Conservation (phyloP, 768 basidiomycete genomes). For the Tulasnella sp. region DNA sequence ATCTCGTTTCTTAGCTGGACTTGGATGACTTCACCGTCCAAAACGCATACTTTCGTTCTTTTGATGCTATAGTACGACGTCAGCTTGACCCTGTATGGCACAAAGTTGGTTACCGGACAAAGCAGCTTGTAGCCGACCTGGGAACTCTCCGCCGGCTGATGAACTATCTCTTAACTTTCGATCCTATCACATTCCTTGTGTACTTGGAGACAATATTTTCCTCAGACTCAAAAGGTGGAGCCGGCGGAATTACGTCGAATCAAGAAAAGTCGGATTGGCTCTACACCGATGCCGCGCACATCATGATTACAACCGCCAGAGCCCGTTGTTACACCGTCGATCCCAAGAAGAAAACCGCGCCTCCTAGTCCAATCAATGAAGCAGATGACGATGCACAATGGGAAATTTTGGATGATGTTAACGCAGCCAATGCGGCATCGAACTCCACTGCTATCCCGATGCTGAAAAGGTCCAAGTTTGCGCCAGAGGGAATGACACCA, state of each 20-base stretch:
- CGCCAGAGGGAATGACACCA: slow-evolving; percentile 68
- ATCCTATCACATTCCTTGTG: slow-evolving; percentile 77
- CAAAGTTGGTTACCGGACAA: slow-evolving; percentile 84
- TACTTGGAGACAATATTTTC: slow-evolving; percentile 81
- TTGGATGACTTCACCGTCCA: slow-evolving; percentile 86
- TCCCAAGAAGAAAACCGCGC: slow-evolving; percentile 20
- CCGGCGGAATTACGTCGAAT: slow-evolving; percentile 21
- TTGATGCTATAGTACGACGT: slow-evolving; percentile 74
- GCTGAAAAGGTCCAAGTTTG: slow-evolving; percentile 37
- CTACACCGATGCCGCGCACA: slow-evolving; percentile 79
- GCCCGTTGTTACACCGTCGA: slow-evolving; percentile 58
- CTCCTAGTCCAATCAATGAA: too few relatives aligned
- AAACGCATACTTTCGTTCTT: slow-evolving; percentile 86
- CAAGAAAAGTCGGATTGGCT: slow-evolving; percentile 71
- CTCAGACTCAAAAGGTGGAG: slow-evolving; percentile 36
- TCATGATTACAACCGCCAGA: slow-evolving; percentile 69
- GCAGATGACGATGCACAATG: slow-evolving; percentile 58
- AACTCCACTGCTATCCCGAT: background rate
- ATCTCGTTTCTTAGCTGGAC: slow-evolving; percentile 50
- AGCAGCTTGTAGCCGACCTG: slow-evolving; percentile 81
- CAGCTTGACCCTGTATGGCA: slow-evolving; percentile 95
- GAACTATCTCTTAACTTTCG: slow-evolving; percentile 75
- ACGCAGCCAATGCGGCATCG: slow-evolving; percentile 27
- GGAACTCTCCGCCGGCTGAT: slow-evolving; percentile 73
- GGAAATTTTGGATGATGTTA: slow-evolving; percentile 53